Percentiles rank a stretch among this genome's conserved stretches.
These are phyloP conservation scores for Suillus alpinus DNA, from an alignment of 768 basidiomycete species.

Conservation along the genomic window DNA sequence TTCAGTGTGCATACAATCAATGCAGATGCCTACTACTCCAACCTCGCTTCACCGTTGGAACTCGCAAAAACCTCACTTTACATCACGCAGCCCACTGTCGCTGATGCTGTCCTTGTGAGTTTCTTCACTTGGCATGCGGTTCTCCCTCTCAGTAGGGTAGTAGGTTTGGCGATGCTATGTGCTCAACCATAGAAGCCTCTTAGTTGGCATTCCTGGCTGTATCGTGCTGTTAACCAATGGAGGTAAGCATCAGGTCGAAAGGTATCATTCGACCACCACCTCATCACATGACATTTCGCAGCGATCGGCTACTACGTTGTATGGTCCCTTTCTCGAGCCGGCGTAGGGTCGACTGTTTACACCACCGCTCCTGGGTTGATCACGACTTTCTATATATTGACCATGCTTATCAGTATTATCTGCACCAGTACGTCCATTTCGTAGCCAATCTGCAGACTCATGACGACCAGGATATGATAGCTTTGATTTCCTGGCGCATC, in stretches of 20 bases:
- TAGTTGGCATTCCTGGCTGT: background rate
- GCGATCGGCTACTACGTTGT: background rate
- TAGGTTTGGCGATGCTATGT: background rate
- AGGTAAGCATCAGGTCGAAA: background rate
- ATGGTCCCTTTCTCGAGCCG: background rate
- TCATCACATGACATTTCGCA: background rate
- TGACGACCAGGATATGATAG: background rate
- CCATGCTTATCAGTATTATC: background rate
- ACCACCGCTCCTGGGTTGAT: background rate
- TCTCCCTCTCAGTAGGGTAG: background rate
- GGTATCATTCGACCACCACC: background rate
- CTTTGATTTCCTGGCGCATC: background rate
- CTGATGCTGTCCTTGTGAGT: background rate
- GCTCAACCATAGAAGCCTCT: background rate
- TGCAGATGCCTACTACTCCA: background rate
- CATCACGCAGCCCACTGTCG: background rate
- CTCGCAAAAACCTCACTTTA: background rate
- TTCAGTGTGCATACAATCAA: background rate
- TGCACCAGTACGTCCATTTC: background rate
- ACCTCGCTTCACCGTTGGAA: background rate
- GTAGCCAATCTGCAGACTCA: background rate
- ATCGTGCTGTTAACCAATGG: background rate
- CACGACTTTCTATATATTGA: background rate
- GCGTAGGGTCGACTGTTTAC: background rate
- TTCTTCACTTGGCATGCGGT: background rate